These are phyloP conservation scores for Backusella tarrabulga DNA, from an alignment of 192 early-diverging fungal genomes.

Conservation along the genomic window DNA sequence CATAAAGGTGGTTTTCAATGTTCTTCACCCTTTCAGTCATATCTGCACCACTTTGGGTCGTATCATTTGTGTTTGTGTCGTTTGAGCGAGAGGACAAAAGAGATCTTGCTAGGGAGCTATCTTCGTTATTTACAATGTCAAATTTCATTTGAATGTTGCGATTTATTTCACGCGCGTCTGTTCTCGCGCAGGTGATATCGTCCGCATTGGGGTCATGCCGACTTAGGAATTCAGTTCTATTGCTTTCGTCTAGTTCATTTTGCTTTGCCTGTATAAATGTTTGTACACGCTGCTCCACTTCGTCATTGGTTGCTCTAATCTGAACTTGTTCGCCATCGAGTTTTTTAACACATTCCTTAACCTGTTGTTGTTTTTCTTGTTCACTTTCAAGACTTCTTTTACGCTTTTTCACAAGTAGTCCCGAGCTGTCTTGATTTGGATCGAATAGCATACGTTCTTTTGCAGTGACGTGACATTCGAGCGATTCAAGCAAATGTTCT, in stretches of 20 bases:
- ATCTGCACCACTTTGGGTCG: slow-evolving; percentile 18
- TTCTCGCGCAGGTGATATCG: slow-evolving; percentile 62
- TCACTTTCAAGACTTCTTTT: not conserved
- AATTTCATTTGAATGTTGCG: slow-evolving; percentile 78
- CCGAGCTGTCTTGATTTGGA: not conserved
- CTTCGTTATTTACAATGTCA: slow-evolving; percentile 66
- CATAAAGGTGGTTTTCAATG: slow-evolving; percentile 71
- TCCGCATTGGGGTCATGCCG: slow-evolving; percentile 27
- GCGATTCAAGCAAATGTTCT: slow-evolving; percentile 18
- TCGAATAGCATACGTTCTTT: slow-evolving; percentile 10
- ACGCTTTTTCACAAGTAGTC: slow-evolving; percentile 12
- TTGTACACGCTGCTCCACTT: slow-evolving; percentile 32
- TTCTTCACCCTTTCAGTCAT: slow-evolving; percentile 66
- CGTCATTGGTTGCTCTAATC: slow-evolving; percentile 30
- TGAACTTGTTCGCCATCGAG: slow-evolving; percentile 37
- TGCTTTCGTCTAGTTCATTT: slow-evolving; percentile 39
- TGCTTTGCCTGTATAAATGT: slow-evolving; percentile 38
- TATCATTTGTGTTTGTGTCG: not conserved
- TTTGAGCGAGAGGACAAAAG: slow-evolving; percentile 15
- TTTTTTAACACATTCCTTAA: slow-evolving; percentile 14
- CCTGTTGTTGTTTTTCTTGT: slow-evolving; percentile 9
- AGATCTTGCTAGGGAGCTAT: slow-evolving; percentile 61
- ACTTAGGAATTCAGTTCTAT: slow-evolving; percentile 37
- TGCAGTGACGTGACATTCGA: slow-evolving; percentile 21
- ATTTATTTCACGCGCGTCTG: slow-evolving; percentile 70